Evolutionary conservation across 805 yeast genomes (phyloP), one percentile per base, ranked within the genome.

Genomic region (Yarrowia sp.): DNA sequence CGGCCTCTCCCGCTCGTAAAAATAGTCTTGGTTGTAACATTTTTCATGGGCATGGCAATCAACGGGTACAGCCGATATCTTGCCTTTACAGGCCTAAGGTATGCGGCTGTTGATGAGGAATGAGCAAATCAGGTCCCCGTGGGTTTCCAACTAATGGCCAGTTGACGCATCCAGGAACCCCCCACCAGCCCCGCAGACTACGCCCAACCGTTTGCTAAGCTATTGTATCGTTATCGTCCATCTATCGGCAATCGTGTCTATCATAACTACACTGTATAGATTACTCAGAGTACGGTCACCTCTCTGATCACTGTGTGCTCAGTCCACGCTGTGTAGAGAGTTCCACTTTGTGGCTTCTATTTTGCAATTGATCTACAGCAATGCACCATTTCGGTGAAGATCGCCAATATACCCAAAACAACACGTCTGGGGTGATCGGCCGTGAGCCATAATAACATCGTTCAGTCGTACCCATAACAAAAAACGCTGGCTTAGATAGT

Each of bases 381-480:
- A 51, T 51, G 43, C 58, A 36, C 43, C 8, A n/a, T 36, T 51
- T 38, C 58, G 42, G 58, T 51, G 43, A 36, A 8, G 58, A 51
- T 51, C 58, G 9, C 18, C 58, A 14, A 3, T n/a, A 3, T n/a
- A 36, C 58, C 43, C 58, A 51, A 51, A 51, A 36, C 58, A 51
- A 51, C 58, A 51, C 58, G 58, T 51, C 58, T 38, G 58, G 58
- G 58, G 58, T 36, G 58, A 51, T 36, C 43, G 57, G 57, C 57
- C 57, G 57, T 50, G 57, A 50, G 57, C 57, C 57, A 50, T 36
- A 35, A 50, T 36, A 32, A 18, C 57, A 50, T 8, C 28, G n/a
- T 5, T 22, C 28, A 3, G 28, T 22, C 28, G 28, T 4, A 14
- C 33, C 7, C 18, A 14, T 10, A 33, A 15, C 22, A 8, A 47